These are phyloP conservation scores for Macroventuria anomochaeta DNA, from an alignment of 2,329 filamentous ascomycete genomes.

Conservation along the genomic window DNA sequence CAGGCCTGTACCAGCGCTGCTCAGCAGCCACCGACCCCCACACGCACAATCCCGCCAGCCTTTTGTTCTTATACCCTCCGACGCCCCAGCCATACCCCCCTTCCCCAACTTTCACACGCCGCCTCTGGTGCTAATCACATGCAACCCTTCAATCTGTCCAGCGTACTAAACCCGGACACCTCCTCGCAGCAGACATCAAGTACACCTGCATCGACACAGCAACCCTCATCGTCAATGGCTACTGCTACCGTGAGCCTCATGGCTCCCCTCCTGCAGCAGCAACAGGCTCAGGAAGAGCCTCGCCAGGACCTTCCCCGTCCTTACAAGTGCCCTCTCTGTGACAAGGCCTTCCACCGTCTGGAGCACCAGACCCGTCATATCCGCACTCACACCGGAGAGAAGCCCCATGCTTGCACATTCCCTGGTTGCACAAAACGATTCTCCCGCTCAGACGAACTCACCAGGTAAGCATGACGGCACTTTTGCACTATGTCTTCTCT, in stretches of 20 bases:
- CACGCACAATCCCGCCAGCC: slow-evolving; percentile 33
- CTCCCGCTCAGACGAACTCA: slow-evolving; percentile 94
- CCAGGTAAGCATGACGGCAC: slow-evolving; percentile 48
- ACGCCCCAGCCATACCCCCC: slow-evolving; percentile 43
- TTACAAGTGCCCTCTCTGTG: slow-evolving; percentile 98
- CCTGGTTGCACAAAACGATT: slow-evolving; percentile 97
- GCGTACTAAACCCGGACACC: slow-evolving; percentile 49
- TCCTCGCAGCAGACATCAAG: slow-evolving; percentile 16
- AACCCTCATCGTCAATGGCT: slow-evolving; percentile 43
- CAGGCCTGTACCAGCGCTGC: slow-evolving; percentile 29
- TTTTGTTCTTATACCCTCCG: slow-evolving; percentile 44
- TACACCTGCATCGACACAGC: slow-evolving; percentile 18
- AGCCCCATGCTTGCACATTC: slow-evolving; percentile 94
- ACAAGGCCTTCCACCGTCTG: slow-evolving; percentile 97
- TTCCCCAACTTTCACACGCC: slow-evolving; percentile 46
- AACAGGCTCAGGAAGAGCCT: slow-evolving; percentile 58
- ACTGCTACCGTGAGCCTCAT: slow-evolving; percentile 57
- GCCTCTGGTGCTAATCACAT: slow-evolving; percentile 49
- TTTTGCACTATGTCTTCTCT: neutral
- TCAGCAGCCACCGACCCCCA: slow-evolving; percentile 39
- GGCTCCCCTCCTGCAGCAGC: slow-evolving; percentile 65
- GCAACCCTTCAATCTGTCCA: slow-evolving; percentile 46
- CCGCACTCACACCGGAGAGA: slow-evolving; percentile 96
- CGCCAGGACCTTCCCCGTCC: slow-evolving; percentile 87
- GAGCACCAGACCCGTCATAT: slow-evolving; percentile 95